Evolutionary conservation across 2,329 filamentous ascomycete species (phyloP).

Genomic region (Microsporum ferrugineum): DNA sequence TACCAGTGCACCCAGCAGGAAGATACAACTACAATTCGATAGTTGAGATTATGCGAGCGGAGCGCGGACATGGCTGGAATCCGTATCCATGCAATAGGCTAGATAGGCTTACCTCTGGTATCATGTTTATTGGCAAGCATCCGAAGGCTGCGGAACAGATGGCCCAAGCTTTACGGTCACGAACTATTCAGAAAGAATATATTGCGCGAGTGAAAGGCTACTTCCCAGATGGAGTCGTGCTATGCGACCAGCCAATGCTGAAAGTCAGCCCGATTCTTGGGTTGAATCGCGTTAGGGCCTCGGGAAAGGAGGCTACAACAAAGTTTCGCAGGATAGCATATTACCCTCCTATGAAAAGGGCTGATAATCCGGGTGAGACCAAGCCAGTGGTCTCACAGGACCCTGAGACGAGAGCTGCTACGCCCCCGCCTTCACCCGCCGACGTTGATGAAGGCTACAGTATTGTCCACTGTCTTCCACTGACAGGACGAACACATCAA

Average conservation of each 20-base stretch:
- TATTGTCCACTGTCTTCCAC: conserved; percentile 82
- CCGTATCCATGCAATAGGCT: conserved; percentile 79
- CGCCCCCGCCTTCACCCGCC: conserved; percentile 22
- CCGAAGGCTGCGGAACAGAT: conserved; percentile 66
- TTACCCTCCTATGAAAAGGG: conserved; percentile 50
- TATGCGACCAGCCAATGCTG: conserved; percentile 88
- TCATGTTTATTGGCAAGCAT: conserved; percentile 96
- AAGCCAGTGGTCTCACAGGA: conserved; percentile 9
- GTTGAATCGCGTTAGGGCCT: conserved; percentile 85
- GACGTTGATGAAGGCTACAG: conserved; percentile 64
- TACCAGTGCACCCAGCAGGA: conserved; percentile 90
- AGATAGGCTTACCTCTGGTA: conserved; percentile 82
- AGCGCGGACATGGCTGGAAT: conserved; percentile 49
- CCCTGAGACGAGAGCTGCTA: conserved; percentile 16
- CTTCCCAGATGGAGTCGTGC: conserved; percentile 81
- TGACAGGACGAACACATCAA: conserved; percentile 91
- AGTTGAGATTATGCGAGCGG: conserved; percentile 80
- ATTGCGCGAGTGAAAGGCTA: conserved; percentile 79
- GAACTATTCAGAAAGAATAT: conserved; percentile 91
- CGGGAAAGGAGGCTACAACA: conserved; percentile 78
- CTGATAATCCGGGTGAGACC: conserved; percentile 4
- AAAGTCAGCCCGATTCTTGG: conserved; percentile 91
- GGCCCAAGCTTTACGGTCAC: conserved; percentile 60
- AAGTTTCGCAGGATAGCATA: conserved; percentile 91
- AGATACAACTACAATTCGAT: conserved; percentile 94